phyloP scores from a whole-genome alignment of 306 rosid genomes.

The Vicia faba region DNA sequence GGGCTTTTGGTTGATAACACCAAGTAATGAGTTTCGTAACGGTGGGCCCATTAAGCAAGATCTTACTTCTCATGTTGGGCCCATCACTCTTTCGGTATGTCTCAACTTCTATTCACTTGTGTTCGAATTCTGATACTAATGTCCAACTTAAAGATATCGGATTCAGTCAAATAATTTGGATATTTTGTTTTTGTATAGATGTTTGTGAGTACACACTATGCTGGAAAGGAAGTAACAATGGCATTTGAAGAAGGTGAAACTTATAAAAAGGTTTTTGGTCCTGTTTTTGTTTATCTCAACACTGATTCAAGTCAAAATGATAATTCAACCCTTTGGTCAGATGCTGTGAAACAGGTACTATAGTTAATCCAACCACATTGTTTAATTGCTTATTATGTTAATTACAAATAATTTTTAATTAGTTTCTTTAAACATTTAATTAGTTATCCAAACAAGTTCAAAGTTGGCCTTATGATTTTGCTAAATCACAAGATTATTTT shows the following conservation, averaged over 20 bases:
- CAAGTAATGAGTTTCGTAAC: conserved; percentile 71
- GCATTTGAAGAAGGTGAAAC: conserved; percentile 59
- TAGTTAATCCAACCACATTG: background rate
- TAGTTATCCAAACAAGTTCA: conserved; percentile 58
- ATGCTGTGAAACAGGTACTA: conserved; percentile 67
- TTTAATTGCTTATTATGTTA: background rate
- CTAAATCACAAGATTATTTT: conserved; percentile 52
- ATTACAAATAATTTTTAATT: background rate
- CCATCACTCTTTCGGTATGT: conserved; percentile 62
- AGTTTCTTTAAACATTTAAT: conserved; percentile 16
- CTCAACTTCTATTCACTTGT: background rate
- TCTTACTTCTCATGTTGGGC: conserved; percentile 91
- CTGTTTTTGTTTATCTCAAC: conserved; percentile 66
- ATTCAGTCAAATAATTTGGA: too few species aligned
- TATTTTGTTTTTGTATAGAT: conserved; percentile 44
- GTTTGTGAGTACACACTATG: conserved; percentile 85
- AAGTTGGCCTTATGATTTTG: conserved; percentile 78
- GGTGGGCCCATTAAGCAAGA: conserved; percentile 87
- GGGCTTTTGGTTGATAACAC: conserved; percentile 89
- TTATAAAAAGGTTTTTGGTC: conserved; percentile 84
- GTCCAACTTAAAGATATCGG: too few species aligned
- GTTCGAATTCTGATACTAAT: too few species aligned
- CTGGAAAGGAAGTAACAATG: conserved; percentile 65
- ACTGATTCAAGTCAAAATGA: conserved; percentile 34
- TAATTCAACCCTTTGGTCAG: conserved; percentile 56